Evolutionary conservation across 192 early-diverging fungal species (phyloP).

Genomic region (Helicostylum pulchrum): DNA sequence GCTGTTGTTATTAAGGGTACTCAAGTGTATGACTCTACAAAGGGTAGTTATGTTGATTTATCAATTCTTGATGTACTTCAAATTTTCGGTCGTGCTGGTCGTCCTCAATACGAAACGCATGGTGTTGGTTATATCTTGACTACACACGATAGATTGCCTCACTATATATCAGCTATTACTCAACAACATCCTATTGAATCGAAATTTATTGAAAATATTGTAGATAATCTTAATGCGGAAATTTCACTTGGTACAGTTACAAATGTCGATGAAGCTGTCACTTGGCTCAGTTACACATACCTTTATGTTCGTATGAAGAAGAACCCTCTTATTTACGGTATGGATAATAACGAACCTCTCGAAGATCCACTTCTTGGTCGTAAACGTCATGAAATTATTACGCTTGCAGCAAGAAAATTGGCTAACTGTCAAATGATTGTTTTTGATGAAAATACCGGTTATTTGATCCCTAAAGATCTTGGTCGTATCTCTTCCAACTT

Average conservation of each 20-base stretch:
- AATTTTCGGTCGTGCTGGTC: conserved; percentile 98
- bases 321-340: conserved; percentile 93
- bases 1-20: conserved; percentile 99
- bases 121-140: conserved; percentile 96
- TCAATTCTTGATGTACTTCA: conserved; percentile 98
- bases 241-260: conserved; percentile 94
- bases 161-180: conserved; percentile 93
- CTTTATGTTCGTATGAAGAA: conserved; percentile 93
- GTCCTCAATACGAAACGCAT: conserved; percentile 86
- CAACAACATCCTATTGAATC: conserved; percentile 98
- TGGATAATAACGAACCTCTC: conserved; percentile 69
- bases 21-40: conserved; percentile 90
- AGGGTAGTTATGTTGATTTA: conserved; percentile 91
- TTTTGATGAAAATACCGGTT: conserved; percentile 79
- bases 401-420: conserved; percentile 68
- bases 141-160: conserved; percentile 85
- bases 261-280: conserved; percentile 90
- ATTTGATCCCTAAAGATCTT: conserved; percentile 84
- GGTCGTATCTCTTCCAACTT: conserved; percentile 91
- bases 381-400: conserved; percentile 79
- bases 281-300: conserved; percentile 98
- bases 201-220: conserved; percentile 76
- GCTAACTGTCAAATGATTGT: conserved; percentile 91
- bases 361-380: conserved; percentile 80
- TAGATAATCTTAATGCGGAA: conserved; percentile 98